A percentile compares a stretch with the other conserved stretches of the same genome.
Conservation (phyloP, 116 monocot species). For the Posidonia oceanica region DNA sequence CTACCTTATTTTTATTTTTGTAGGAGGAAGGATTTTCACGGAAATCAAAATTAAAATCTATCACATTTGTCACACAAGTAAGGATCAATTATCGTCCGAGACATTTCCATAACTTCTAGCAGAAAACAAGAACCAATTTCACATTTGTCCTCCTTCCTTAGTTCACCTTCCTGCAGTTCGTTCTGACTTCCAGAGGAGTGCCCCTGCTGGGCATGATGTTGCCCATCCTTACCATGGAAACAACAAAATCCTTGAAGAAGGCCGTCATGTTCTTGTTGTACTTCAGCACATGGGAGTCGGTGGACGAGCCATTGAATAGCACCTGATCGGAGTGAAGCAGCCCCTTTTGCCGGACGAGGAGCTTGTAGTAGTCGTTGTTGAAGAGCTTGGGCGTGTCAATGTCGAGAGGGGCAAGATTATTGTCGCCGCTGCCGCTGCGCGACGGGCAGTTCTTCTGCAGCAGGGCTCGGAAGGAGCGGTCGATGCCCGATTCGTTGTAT, state of each 20-base stretch:
- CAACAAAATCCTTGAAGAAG: slow-evolving; percentile 34
- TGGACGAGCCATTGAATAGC: slow-evolving; percentile 34
- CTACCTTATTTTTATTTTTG: too few relatives aligned
- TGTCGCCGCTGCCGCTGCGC: slow-evolving; percentile 29
- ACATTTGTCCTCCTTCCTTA: slow-evolving; percentile 13
- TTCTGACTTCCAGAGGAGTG: slow-evolving; percentile 53
- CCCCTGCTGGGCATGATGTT: slow-evolving; percentile 44
- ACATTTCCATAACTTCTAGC: too few relatives aligned
- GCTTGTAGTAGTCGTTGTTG: slow-evolving; percentile 50
- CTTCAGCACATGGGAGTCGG: slow-evolving; percentile 34
- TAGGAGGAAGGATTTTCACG: too few relatives aligned
- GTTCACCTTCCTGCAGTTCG: slow-evolving; percentile 50
- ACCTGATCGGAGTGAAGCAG: slow-evolving; percentile 65
- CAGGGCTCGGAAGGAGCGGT: slow-evolving; percentile 19
- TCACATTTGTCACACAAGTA: too few relatives aligned
- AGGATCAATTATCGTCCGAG: too few relatives aligned
- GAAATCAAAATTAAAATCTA: too few relatives aligned
- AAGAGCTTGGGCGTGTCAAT: slow-evolving; percentile 22
- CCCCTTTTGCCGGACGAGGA: slow-evolving; percentile 32
- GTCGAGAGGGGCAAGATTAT: slow-evolving; percentile 57
- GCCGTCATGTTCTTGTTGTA: slow-evolving; percentile 16
- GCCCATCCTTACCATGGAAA: slow-evolving; percentile 51
- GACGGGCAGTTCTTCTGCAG: slow-evolving; percentile 29
- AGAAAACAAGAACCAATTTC: not conserved
- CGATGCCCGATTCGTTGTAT: slow-evolving; percentile 53